Base-by-base conservation (phyloP, 768 basidiomycete species). In the Baorangia bicolor region DNA sequence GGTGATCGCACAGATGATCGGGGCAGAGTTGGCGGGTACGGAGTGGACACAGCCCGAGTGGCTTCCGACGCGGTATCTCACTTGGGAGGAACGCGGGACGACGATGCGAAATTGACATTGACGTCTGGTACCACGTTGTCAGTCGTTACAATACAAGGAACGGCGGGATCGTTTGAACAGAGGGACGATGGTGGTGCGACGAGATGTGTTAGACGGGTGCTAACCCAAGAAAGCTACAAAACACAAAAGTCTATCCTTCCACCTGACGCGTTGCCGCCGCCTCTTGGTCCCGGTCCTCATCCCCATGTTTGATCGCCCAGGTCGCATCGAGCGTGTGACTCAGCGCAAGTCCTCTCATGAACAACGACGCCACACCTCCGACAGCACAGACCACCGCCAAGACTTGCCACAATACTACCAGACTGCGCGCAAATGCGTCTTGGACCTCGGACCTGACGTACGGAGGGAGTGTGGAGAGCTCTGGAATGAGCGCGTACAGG, bases 1-100 rank as follows among this genome's bases (percentile, higher is more conserved):
- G n/a, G 81, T 74, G 4, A 72, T 88, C 4, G 81, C 78, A 2
- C 73, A 77, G 28, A 87, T 88, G 82, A 77, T 88, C 49, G 47
- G 66, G 2, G 77, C 80, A 0, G 78, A 83, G 33, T 61, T 86
- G 10, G 52, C 55, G 2, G 75, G 75, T 18, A 64, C 71, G 31
- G 58, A 61, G 11, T 88, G 86, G 85, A 67, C 55, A 9, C 53
- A 63, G 16, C 88, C 88, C 0, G 71, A 75, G 14, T 90, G 88
- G 88, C 66, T 90, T 31, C 88, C 88, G 12, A 68, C 74, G 28
- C 75, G 77, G 41, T 82, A 79, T 59, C 66, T 82, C 58, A 82
- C 78, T 1, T 54, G 63, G 68, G 61, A 47, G 18, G 56, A 58
- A 30, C 52, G 51, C 18, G 35, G 12, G 20, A 18, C 34, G n/a